These are phyloP conservation scores for Zygotorulaspora sp. DNA, from an alignment of 805 yeast species.

Conservation along the genomic window DNA sequence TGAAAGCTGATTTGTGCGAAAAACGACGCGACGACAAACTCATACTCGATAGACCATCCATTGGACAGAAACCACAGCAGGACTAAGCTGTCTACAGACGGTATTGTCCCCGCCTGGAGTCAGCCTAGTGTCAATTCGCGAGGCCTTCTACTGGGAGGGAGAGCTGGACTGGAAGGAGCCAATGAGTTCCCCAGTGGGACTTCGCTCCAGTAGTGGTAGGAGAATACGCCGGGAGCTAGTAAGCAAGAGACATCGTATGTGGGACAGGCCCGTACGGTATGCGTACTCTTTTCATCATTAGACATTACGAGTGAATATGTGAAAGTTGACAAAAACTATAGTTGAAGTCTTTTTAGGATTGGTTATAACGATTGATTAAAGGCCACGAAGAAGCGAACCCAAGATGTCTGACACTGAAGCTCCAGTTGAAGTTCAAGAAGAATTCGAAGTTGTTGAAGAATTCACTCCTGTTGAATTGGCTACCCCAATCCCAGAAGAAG, in stretches of 20 bases:
- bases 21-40: neutral
- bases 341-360: neutral
- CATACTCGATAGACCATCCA: too few relatives aligned
- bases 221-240: too few relatives aligned
- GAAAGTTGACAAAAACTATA: too few relatives aligned
- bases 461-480: slow-evolving; percentile 70
- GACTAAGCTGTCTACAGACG: too few relatives aligned
- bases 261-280: slow-evolving; percentile 1
- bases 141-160: too few relatives aligned
- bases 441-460: slow-evolving; percentile 71
- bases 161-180: too few relatives aligned
- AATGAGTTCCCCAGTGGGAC: too few relatives aligned
- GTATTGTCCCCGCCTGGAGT: too few relatives aligned
- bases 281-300: slow-evolving; percentile 2
- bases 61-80: too few relatives aligned
- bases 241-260: too few relatives aligned
- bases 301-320: slow-evolving; percentile 1
- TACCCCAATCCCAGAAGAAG: slow-evolving; percentile 94
- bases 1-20: neutral
- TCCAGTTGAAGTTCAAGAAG: slow-evolving; percentile 56
- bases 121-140: too few relatives aligned
- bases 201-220: too few relatives aligned
- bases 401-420: slow-evolving; percentile 85
- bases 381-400: slow-evolving; percentile 13
- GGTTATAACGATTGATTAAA: slow-evolving; percentile 2